Evolutionary conservation across 1,139 yeast species (phyloP), one percentile per base, ranked within the genome.

Genomic region (Debaryomyces udenii): DNA sequence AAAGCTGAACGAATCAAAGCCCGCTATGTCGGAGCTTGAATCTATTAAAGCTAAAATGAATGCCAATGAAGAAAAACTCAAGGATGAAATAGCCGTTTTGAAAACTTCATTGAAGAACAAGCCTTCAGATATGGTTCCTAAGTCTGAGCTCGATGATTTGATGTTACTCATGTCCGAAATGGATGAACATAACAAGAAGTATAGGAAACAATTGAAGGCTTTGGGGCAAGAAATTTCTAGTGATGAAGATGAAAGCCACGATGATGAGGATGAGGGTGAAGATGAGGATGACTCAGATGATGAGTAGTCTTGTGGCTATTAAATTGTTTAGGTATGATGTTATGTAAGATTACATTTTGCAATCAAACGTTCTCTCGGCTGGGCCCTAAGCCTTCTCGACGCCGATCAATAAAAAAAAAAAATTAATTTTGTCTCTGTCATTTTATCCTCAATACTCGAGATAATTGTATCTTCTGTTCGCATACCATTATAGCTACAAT

Each of bases 121-220:
- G 28, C 31, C 37, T 7, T 41, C 37, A 5, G 50, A 53, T 13
- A 46, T 50, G 53, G 85, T 80, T 11, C 78, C 83, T 0, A 79
- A 73, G 50, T 58, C 78, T 2, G 95, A 87, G 37, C 58, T 85
- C 10, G 96, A 89, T 55, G 96, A 87, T 43, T 62, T 88, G 47
- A 78, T 88, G 83, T 65, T 86, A 31, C 65, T 88, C 31, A 78
- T 89, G 63, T 74, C 85, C 10, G 95, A 86, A 34, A 66, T 86
- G 55, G 94, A 86, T 49, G 93, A 86, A 38, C 77, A 77, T 45
- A 82, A 78, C 45, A 71, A 74, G 27, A 72, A 70, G 50, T 86
- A 87, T 59, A 84, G 83, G 51, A 55, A 59, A 11, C 73, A 69
- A 45, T 67, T 85, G 26, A 70, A 68, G 44, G 65, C 59, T 0